Evolutionary conservation across 352 stramenopile species (phyloP), one percentile per base, ranked within the genome.

Genomic region (Globisporangium carolinianum): DNA sequence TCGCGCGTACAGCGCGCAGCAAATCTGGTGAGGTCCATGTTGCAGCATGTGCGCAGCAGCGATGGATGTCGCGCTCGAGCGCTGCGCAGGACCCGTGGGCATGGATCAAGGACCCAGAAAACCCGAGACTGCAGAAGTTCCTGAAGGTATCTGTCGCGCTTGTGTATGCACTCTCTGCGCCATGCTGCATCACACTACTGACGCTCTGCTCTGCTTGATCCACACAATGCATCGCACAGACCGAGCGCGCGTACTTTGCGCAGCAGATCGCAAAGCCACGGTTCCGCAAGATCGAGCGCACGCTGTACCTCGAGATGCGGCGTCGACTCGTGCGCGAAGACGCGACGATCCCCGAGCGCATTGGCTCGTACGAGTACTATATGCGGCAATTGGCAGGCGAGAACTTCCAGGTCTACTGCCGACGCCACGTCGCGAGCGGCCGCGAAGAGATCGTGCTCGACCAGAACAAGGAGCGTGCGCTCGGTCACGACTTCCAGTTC

Each of bases 371-470:
- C 56, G 76, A 89, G 41, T 94, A 94, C 61, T 91, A 79, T 60
- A 83, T 87, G 63, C 68, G 68, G 6, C 79, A 91, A 56, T 55
- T 64, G 4, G 68, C 76, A 0, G 61, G 75, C 1, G 65, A 87
- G 45, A 94, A 94, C 59, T 94, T 86, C 51, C 82, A 79, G 0
- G 78, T 90, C 35, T 94, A 92, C 61, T 91, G 83, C 55, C 84
- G 84, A 12, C 70, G 69, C 17, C 67, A 72, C n/a, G 57, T 65
- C 17, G 58, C 17, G 45, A 65, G 51, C 10, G 43, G 58, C 36
- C 42, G 42, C n/a, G 72, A 87, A 51, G 63, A 90, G 69, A 64
- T 87, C 48, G 75, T 94, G 55, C 63, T 94, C 12, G 70, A 94
- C 61, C 82, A 90, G 68, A 94, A 94, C 63, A 51, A 68, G 24